These are phyloP conservation scores for Saccharum officinarum DNA, from an alignment of 176 grass and related monocot species.

Conservation along the genomic window DNA sequence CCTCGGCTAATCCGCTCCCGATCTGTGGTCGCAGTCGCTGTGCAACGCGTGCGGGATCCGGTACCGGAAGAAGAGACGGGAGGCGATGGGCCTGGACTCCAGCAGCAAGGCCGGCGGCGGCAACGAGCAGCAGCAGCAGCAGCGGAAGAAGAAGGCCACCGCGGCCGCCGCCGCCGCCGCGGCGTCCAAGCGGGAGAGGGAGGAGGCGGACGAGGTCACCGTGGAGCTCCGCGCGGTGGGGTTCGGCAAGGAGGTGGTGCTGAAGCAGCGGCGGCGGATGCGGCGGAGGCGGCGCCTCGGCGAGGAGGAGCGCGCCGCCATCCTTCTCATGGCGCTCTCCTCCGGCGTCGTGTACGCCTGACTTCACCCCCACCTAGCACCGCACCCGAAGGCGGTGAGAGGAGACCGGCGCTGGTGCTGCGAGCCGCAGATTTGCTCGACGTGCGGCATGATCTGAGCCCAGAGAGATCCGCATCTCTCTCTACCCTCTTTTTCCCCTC, in stretches of 20 bases:
- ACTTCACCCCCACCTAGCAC: neutral
- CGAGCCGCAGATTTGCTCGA: constrained; percentile 34
- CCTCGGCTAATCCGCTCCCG: constrained; percentile 30
- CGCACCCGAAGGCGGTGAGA: neutral
- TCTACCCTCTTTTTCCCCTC: neutral
- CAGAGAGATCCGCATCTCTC: neutral
- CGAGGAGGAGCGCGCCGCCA: constrained; percentile 76
- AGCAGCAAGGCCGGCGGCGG: constrained; percentile 21
- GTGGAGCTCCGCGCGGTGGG: constrained; percentile 46
- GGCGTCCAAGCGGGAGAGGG: constrained; percentile 13
- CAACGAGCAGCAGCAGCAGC: neutral
- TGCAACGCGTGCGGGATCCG: constrained; percentile 99
- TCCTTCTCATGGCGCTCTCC: constrained; percentile 93
- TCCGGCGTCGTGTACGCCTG: constrained; percentile 77
- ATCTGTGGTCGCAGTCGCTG: constrained; percentile 67
- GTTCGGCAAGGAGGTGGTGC: constrained; percentile 61
- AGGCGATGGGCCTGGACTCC: constrained; percentile 48
- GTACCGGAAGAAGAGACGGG: constrained; percentile 86
- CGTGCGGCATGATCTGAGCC: constrained; percentile 34
- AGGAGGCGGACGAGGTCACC: constrained; percentile 35
- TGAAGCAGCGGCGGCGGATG: constrained; percentile 76
- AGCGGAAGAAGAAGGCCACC: constrained; percentile 39
- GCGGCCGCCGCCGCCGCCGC: neutral
- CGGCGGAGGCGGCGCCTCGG: constrained; percentile 53
- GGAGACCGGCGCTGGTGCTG: neutral